Conservation (phyloP, 768 basidiomycete genomes). For the Rhodosporidiobolus sp. region DNA sequence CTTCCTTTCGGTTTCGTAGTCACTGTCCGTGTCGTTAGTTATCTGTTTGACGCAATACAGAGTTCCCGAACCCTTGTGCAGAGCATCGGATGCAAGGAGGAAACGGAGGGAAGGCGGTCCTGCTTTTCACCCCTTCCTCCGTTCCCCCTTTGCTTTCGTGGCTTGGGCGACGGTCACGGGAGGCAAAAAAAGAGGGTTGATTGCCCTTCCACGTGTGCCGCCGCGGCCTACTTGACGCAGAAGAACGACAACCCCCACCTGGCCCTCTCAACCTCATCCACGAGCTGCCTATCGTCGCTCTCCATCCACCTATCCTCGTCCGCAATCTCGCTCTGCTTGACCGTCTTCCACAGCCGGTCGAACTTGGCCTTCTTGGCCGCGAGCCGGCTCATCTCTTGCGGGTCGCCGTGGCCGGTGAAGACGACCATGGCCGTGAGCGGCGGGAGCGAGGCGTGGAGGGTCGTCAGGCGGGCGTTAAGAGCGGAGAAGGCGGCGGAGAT, state of each 20-base stretch:
- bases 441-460: constrained; percentile 68
- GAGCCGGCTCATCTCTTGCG: constrained; percentile 70
- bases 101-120: too few species aligned
- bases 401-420: constrained; percentile 85
- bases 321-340: constrained; percentile 55
- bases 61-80: too few species aligned
- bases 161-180: too few species aligned
- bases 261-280: constrained; percentile 73
- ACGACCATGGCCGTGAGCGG: constrained; percentile 76
- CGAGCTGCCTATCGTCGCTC: constrained; percentile 71
- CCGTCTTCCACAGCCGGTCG: constrained; percentile 54
- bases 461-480: constrained; percentile 62
- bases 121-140: too few species aligned
- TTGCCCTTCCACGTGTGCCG: too few species aligned
- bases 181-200: too few species aligned
- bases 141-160: too few species aligned
- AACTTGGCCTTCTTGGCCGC: constrained; percentile 68
- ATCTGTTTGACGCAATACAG: too few species aligned
- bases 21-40: too few species aligned
- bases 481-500: constrained; percentile 50
- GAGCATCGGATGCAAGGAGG: too few species aligned
- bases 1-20: too few species aligned
- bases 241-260: constrained; percentile 81
- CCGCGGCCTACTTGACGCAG: constrained; percentile 48
- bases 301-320: constrained; percentile 68